phyloP scores from a whole-genome alignment of 2,329 filamentous ascomycete species.

The Cercospora zeina region DNA sequence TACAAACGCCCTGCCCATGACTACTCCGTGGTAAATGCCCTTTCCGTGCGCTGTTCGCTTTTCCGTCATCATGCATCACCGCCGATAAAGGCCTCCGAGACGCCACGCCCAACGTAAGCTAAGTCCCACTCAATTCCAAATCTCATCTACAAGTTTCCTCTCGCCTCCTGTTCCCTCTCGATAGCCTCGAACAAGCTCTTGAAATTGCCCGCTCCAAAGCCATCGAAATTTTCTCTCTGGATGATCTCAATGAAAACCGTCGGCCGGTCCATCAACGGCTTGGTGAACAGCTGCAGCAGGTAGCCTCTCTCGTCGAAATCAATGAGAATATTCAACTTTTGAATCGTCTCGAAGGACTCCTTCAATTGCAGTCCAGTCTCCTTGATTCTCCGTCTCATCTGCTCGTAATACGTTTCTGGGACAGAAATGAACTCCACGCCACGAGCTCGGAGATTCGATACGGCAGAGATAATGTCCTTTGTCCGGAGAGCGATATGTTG shows the following conservation, averaged over 20 bases:
- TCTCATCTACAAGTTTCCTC: slow-evolving; percentile 66
- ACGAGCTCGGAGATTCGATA: slow-evolving; percentile 75
- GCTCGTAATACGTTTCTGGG: slow-evolving; percentile 79
- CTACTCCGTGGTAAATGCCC: not conserved
- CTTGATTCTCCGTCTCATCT: slow-evolving; percentile 72
- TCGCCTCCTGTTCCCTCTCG: slow-evolving; percentile 82
- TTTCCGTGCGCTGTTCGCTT: not conserved
- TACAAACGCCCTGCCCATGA: not conserved
- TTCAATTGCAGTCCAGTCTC: slow-evolving; percentile 61
- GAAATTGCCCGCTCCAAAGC: slow-evolving; percentile 94
- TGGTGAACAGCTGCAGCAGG: slow-evolving; percentile 62
- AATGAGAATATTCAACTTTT: slow-evolving; percentile 81
- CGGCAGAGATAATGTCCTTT: slow-evolving; percentile 72
- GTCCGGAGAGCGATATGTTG: slow-evolving; percentile 92
- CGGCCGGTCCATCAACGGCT: slow-evolving; percentile 87
- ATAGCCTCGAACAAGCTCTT: slow-evolving; percentile 94
- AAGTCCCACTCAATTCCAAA: not conserved
- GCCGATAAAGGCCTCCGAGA: not conserved
- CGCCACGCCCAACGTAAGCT: not conserved
- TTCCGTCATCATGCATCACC: not conserved
- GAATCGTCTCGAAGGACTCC: slow-evolving; percentile 76
- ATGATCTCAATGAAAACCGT: slow-evolving; percentile 98
- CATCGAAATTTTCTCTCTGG: slow-evolving; percentile 83
- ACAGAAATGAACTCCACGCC: slow-evolving; percentile 93
- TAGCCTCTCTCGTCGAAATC: slow-evolving; percentile 95